Conservation (phyloP, 495 filamentous ascomycete species). For the Penicillium paradoxum region DNA sequence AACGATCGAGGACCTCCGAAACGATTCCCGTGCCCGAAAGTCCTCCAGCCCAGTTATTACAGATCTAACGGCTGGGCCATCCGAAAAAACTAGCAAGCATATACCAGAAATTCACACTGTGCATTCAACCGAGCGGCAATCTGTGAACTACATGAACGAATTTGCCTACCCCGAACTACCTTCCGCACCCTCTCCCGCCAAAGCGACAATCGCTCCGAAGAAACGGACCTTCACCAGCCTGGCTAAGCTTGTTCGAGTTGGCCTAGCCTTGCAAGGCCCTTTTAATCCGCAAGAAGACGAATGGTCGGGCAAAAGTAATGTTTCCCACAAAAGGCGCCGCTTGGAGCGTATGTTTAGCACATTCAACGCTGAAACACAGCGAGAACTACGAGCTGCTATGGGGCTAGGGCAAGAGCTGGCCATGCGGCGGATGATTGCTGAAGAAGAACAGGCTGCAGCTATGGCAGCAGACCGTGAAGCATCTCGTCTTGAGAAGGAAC, state of each 20-base stretch:
- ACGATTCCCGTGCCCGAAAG: constrained; percentile 12
- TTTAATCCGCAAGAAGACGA: constrained; percentile 26
- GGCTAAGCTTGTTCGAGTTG: constrained; percentile 40
- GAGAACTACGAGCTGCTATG: constrained; percentile 42
- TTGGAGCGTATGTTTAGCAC: constrained; percentile 42
- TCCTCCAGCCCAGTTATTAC: constrained; percentile 13
- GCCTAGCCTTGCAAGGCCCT: constrained; percentile 43
- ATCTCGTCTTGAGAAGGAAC: neutral
- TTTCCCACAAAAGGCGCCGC: constrained; percentile 20
- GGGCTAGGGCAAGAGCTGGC: constrained; percentile 48
- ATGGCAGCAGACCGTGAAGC: constrained; percentile 7
- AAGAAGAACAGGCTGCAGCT: constrained; percentile 9
- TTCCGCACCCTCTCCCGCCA: neutral
- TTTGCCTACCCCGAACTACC: constrained; percentile 19
- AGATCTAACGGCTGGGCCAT: neutral
- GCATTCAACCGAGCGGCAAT: neutral
- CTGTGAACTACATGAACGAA: neutral
- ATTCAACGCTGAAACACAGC: constrained; percentile 38
- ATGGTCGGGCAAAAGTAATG: constrained; percentile 4
- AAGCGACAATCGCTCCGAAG: neutral
- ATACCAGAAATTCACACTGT: neutral
- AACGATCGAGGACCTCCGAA: constrained; percentile 17
- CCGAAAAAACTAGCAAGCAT: neutral
- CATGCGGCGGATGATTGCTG: constrained; percentile 22
- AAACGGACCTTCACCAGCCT: constrained; percentile 28